These are phyloP conservation scores for Backusella parvicylindrica DNA, from an alignment of 192 early-diverging fungal species.

Conservation along the genomic window DNA sequence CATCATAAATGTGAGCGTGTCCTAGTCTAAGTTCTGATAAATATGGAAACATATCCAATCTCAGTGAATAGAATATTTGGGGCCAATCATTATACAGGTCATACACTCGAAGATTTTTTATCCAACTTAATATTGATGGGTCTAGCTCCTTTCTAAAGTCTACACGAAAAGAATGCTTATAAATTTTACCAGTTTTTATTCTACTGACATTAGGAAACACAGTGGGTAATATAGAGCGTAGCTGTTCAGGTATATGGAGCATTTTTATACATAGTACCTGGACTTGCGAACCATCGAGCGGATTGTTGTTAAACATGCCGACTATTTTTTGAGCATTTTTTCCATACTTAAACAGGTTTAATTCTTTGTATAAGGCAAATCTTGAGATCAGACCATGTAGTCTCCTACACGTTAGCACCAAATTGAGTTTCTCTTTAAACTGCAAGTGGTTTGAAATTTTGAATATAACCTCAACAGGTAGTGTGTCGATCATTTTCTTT, in stretches of 20 bases:
- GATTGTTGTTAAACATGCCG: background rate
- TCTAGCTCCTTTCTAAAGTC: background rate
- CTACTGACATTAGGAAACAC: background rate
- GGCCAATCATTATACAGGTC: background rate
- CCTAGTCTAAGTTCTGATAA: background rate
- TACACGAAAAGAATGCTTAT: background rate
- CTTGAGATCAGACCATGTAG: background rate
- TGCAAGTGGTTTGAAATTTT: background rate
- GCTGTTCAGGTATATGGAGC: background rate
- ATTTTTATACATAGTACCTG: background rate
- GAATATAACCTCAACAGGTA: background rate
- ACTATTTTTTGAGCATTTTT: background rate
- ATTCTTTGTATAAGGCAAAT: background rate
- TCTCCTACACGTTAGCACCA: background rate
- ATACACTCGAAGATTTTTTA: background rate
- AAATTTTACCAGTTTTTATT: background rate
- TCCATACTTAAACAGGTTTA: background rate
- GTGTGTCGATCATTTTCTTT: background rate
- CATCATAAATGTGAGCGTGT: background rate
- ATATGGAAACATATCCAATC: background rate
- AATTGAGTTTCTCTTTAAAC: background rate
- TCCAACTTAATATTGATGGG: background rate
- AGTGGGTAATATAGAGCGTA: background rate
- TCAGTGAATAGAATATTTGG: background rate
- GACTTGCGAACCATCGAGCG: background rate